Conservation (phyloP, 2,329 filamentous ascomycete genomes). For the Phaeosphaeriaceae sp. region DNA sequence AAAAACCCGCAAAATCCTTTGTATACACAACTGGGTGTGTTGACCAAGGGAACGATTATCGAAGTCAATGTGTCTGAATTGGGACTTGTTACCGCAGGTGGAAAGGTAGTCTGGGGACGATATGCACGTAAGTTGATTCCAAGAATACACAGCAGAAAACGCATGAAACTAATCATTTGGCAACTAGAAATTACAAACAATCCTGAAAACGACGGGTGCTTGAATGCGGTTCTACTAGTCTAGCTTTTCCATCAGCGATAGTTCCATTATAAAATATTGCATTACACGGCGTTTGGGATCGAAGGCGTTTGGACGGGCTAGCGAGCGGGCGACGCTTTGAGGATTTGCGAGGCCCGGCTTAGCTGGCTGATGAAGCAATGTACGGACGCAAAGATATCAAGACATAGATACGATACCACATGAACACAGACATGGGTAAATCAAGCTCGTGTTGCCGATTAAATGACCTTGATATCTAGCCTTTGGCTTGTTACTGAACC, state of each 20-base stretch:
- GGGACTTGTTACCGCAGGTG: conserved; percentile 86
- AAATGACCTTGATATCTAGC: too few relatives aligned
- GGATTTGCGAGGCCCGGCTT: conserved; percentile 6
- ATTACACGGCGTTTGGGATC: conserved; percentile 20
- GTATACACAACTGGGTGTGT: conserved; percentile 89
- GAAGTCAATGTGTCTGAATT: conserved; percentile 95
- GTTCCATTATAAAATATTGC: conserved; percentile 9
- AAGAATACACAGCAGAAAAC: background rate
- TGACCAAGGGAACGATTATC: conserved; percentile 64
- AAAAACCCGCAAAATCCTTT: conserved; percentile 87
- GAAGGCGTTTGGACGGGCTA: conserved; percentile 10
- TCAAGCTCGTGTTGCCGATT: too few relatives aligned
- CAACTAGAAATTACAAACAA: conserved; percentile 42
- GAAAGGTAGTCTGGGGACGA: conserved; percentile 66
- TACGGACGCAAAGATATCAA: background rate
- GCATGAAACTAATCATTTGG: conserved; percentile 1
- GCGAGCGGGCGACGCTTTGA: background rate
- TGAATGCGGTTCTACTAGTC: conserved; percentile 47
- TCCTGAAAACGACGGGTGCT: conserved; percentile 48
- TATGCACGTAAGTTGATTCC: conserved; percentile 35
- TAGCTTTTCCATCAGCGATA: conserved; percentile 12
- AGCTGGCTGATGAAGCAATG: conserved; percentile 11
- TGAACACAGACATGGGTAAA: background rate
- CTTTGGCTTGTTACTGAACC: too few relatives aligned
- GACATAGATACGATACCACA: conserved; percentile 12